phyloP scores from a whole-genome alignment of 176 grass and related monocot genomes.

The Zizania latifolia region DNA sequence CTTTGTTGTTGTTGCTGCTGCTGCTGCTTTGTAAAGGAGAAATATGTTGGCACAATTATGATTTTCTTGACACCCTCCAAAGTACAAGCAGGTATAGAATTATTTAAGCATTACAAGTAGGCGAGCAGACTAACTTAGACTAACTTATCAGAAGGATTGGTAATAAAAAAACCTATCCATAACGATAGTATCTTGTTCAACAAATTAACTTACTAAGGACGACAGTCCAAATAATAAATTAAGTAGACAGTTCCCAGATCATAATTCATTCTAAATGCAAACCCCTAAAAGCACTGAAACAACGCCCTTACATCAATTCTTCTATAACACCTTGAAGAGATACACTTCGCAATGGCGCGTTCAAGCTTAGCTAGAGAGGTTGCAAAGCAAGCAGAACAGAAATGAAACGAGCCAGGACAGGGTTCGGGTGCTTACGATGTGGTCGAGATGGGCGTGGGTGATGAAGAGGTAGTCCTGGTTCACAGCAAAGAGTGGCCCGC shows the following conservation, averaged over 20 bases:
- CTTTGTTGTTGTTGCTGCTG: too few species aligned
- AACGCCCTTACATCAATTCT: not conserved
- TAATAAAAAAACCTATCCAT: not conserved
- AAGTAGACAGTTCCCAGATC: not conserved
- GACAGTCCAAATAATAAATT: not conserved
- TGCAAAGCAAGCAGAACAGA: slow-evolving; percentile 1
- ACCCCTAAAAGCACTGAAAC: not conserved
- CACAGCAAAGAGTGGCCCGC: slow-evolving; percentile 60
- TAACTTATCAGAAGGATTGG: not conserved
- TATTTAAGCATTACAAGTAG: not conserved
- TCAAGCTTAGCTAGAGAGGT: not conserved
- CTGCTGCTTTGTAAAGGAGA: too few species aligned
- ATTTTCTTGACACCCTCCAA: not conserved
- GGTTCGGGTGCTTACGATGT: slow-evolving; percentile 63
- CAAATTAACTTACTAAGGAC: not conserved
- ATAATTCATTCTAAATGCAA: not conserved
- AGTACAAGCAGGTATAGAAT: not conserved
- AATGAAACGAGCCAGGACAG: not conserved
- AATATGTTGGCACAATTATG: not conserved
- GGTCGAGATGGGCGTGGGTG: slow-evolving; percentile 91
- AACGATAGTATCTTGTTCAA: not conserved
- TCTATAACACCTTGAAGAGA: not conserved
- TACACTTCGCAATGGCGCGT: not conserved
- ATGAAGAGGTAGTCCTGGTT: slow-evolving; percentile 91
- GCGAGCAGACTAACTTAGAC: not conserved